Conservation (phyloP, 2,329 filamentous ascomycete species). For the Colletotrichum simmondsii region DNA sequence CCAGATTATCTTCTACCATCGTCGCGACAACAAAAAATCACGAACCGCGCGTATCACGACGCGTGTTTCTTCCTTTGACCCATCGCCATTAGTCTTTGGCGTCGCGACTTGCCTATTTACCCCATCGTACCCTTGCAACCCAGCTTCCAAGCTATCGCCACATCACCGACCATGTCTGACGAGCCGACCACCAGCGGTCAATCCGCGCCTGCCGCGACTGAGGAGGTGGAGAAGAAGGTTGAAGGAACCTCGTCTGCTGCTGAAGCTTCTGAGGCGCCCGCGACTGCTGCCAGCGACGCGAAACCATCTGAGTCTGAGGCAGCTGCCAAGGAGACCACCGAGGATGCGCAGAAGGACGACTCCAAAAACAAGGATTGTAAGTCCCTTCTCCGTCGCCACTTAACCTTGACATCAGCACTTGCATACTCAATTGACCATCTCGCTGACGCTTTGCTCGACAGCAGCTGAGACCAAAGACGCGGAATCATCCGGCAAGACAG, state of each 20-base stretch:
- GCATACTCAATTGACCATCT: slow-evolving; percentile 30
- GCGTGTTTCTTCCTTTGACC: slow-evolving; percentile 37
- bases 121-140: slow-evolving; percentile 21
- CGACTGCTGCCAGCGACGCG: slow-evolving; percentile 38
- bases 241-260: slow-evolving; percentile 46
- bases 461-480: slow-evolving; percentile 41
- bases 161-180: slow-evolving; percentile 50
- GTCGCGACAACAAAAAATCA: slow-evolving; percentile 25
- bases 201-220: slow-evolving; percentile 31
- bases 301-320: slow-evolving; percentile 38
- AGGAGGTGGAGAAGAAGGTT: slow-evolving; percentile 43
- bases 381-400: slow-evolving; percentile 32
- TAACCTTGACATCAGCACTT: slow-evolving; percentile 3
- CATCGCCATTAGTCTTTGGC: slow-evolving; percentile 30
- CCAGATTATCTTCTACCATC: slow-evolving; percentile 32
- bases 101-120: slow-evolving; percentile 30
- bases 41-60: slow-evolving; percentile 42
- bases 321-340: slow-evolving; percentile 38
- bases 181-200: slow-evolving; percentile 40
- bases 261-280: slow-evolving; percentile 41
- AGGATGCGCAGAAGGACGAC: slow-evolving; percentile 38
- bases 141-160: slow-evolving; percentile 26
- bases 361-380: slow-evolving; percentile 45
- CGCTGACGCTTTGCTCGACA: background rate
- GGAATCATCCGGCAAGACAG: slow-evolving; percentile 43